phyloP scores from a whole-genome alignment of 345 rosid genomes.

The Rubroshorea leprosula region DNA sequence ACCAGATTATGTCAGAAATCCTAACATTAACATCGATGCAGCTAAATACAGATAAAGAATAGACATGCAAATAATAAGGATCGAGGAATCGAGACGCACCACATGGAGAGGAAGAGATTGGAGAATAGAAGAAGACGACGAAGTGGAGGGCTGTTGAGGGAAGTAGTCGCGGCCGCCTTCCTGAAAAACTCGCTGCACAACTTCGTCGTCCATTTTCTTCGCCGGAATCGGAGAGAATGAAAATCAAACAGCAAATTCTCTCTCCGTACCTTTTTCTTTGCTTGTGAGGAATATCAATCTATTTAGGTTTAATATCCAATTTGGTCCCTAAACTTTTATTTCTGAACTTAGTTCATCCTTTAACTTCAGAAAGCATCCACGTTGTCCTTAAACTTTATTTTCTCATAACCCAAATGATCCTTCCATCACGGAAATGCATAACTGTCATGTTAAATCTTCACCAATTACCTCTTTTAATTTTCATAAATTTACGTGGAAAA shows the following conservation, averaged over 20 bases:
- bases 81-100: slow-evolving; percentile 31
- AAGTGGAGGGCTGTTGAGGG: slow-evolving; percentile 77
- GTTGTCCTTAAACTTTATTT: too few relatives aligned
- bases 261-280: background rate
- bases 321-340: too few relatives aligned
- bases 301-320: too few relatives aligned
- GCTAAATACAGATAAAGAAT: background rate
- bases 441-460: too few relatives aligned
- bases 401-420: too few relatives aligned
- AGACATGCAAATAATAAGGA: background rate
- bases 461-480: too few relatives aligned
- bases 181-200: slow-evolving; percentile 88
- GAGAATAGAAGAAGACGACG: slow-evolving; percentile 81
- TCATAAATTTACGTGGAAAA: too few relatives aligned
- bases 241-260: background rate
- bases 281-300: background rate
- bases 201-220: slow-evolving; percentile 76
- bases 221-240: background rate
- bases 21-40: background rate
- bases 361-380: too few relatives aligned
- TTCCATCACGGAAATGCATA: too few relatives aligned
- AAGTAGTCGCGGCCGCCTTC: slow-evolving; percentile 89
- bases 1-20: too few relatives aligned
- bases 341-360: too few relatives aligned
- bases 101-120: slow-evolving; percentile 94